Evolutionary conservation across 495 filamentous ascomycete species (phyloP).

Genomic region (Bryoglossum gracile): DNA sequence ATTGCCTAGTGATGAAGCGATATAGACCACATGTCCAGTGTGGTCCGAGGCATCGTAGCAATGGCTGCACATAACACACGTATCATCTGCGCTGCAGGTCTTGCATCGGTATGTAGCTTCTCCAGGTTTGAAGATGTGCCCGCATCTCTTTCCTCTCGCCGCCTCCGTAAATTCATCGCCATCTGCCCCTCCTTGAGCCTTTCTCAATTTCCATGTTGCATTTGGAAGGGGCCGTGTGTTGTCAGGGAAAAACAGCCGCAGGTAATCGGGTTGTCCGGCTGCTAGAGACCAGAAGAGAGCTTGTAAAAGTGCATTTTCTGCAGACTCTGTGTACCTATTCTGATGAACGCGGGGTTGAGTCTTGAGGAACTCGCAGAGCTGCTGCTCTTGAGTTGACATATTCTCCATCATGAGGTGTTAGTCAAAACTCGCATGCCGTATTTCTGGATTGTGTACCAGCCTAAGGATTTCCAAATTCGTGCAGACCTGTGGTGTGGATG

Average conservation of each 20-base stretch:
- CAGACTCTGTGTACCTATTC: constrained; percentile 64
- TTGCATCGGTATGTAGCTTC: constrained; percentile 92
- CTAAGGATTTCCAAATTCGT: not conserved
- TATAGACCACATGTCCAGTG: constrained; percentile 82
- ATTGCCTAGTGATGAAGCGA: constrained; percentile 79
- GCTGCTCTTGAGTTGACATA: constrained; percentile 68
- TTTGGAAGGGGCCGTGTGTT: constrained; percentile 46
- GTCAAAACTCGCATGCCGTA: constrained; percentile 2
- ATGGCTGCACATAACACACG: constrained; percentile 76
- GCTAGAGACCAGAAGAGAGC: constrained; percentile 83
- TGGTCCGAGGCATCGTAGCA: constrained; percentile 97
- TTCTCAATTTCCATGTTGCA: constrained; percentile 61
- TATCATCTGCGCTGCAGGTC: constrained; percentile 84
- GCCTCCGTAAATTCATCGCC: constrained; percentile 92
- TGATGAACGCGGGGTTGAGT: constrained; percentile 59
- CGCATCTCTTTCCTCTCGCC: constrained; percentile 90
- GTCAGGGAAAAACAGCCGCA: constrained; percentile 71
- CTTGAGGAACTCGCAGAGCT: constrained; percentile 69
- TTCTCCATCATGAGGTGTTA: constrained; percentile 24
- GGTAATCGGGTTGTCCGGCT: constrained; percentile 59
- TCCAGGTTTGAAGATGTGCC: constrained; percentile 88
- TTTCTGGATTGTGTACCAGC: not conserved
- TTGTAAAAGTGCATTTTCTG: constrained; percentile 60
- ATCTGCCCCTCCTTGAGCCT: constrained; percentile 85
- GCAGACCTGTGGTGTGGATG: not conserved